phyloP scores from a whole-genome alignment of 768 basidiomycete species.

The Leucogyrophana mollusca region DNA sequence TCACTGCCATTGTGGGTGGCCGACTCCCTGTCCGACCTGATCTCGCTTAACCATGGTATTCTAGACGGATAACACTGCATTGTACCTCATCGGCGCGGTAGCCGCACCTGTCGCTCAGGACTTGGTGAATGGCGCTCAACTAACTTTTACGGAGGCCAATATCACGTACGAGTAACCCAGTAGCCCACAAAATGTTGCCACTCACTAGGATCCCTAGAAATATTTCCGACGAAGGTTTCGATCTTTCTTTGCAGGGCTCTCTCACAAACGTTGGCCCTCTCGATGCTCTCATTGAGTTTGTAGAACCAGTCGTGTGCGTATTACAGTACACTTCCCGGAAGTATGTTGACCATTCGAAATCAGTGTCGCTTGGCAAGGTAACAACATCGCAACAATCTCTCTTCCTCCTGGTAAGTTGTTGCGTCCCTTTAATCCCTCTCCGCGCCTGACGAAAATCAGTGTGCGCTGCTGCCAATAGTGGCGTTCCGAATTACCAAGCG shows the following conservation, averaged over 20 bases:
- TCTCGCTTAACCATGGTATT: constrained; percentile 4
- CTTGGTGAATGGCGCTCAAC: constrained; percentile 54
- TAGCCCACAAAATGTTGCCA: background rate
- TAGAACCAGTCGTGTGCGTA: constrained; percentile 56
- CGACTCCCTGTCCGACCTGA: background rate
- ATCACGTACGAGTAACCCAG: constrained; percentile 43
- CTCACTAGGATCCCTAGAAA: constrained; percentile 32
- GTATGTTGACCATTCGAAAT: background rate
- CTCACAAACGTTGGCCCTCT: constrained; percentile 64
- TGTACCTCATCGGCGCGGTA: constrained; percentile 72
- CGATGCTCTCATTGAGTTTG: constrained; percentile 67
- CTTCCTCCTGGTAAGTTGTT: constrained; percentile 52
- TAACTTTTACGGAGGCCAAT: constrained; percentile 57
- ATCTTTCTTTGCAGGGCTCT: constrained; percentile 57
- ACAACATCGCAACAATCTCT: constrained; percentile 59
- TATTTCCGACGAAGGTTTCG: constrained; percentile 60
- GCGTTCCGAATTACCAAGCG: constrained; percentile 61
- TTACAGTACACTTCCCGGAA: background rate
- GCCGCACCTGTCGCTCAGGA: constrained; percentile 64
- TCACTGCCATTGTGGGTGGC: constrained; percentile 49
- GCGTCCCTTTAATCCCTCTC: background rate
- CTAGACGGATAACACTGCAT: constrained; percentile 59
- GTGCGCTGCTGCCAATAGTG: constrained; percentile 64
- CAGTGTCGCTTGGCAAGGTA: constrained; percentile 64
- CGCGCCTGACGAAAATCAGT: constrained; percentile 33